Percentiles rank a stretch among this genome's conserved stretches.
These are phyloP conservation scores for Drechmeria coniospora DNA, from an alignment of 2,329 filamentous ascomycete species.

Conservation along the genomic window DNA sequence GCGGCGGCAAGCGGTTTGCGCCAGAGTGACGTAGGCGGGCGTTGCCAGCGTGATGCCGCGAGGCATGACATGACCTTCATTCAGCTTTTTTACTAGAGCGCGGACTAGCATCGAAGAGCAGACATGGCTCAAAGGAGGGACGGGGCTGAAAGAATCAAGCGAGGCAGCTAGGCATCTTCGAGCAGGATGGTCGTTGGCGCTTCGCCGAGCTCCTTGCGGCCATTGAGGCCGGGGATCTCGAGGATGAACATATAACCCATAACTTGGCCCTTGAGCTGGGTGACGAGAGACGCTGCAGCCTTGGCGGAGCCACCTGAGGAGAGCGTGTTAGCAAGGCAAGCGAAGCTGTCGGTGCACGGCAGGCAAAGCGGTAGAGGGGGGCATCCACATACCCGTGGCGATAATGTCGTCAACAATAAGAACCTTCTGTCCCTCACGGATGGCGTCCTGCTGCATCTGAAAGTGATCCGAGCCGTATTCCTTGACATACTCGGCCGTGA, in stretches of 20 bases:
- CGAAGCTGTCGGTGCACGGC: not conserved
- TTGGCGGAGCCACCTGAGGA: slow-evolving; percentile 70
- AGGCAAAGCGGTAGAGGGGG: not conserved
- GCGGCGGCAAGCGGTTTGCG: not conserved
- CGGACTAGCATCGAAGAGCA: not conserved
- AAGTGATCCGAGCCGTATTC: slow-evolving; percentile 94
- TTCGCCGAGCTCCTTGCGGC: slow-evolving; percentile 73
- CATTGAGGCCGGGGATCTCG: slow-evolving; percentile 86
- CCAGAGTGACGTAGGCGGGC: too few species aligned
- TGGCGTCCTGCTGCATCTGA: slow-evolving; percentile 81
- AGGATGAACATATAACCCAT: slow-evolving; percentile 90
- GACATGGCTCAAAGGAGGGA: not conserved
- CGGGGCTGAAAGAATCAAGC: too few species aligned
- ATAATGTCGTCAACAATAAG: slow-evolving; percentile 96
- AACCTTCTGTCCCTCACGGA: slow-evolving; percentile 77
- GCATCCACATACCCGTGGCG: slow-evolving; percentile 62
- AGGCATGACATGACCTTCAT: too few species aligned
- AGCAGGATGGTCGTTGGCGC: slow-evolving; percentile 70
- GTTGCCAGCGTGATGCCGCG: not conserved
- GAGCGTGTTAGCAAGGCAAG: slow-evolving; percentile 3
- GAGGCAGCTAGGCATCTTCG: slow-evolving; percentile 26
- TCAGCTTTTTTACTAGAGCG: too few species aligned
- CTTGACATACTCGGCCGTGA: slow-evolving; percentile 79
- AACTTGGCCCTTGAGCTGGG: slow-evolving; percentile 71
- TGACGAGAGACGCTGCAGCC: slow-evolving; percentile 74